Conservation (phyloP, 345 rosid genomes). For the Barbarea vulgaris region DNA sequence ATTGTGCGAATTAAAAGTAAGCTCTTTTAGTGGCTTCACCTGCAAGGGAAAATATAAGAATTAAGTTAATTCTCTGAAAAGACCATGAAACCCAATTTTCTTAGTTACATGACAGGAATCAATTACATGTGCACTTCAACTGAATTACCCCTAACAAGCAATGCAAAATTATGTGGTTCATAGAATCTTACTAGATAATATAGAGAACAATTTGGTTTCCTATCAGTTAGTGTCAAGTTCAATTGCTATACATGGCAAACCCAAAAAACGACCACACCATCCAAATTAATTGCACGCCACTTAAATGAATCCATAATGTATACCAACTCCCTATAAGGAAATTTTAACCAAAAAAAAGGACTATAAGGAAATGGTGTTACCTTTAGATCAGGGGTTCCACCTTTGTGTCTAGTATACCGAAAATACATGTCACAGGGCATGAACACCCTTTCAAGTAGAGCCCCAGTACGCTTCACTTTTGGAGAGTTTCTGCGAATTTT, state of each 20-base stretch:
- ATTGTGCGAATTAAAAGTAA: constrained; percentile 76
- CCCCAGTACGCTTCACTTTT: constrained; percentile 96
- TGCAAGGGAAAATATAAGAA: constrained; percentile 41
- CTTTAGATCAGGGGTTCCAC: constrained; percentile 95
- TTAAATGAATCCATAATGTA: not conserved
- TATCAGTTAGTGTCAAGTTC: not conserved
- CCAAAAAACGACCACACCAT: not conserved
- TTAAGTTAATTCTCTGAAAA: constrained; percentile 15
- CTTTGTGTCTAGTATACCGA: constrained; percentile 94
- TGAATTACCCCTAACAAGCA: not conserved
- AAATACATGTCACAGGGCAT: constrained; percentile 99
- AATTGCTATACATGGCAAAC: not conserved
- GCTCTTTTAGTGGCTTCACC: constrained; percentile 98
- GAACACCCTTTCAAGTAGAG: constrained; percentile 96
- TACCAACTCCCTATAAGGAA: not conserved
- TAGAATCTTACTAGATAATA: constrained; percentile 1
- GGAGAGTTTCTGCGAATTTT: constrained; percentile 86
- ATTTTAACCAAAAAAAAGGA: not conserved
- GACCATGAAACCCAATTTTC: not conserved
- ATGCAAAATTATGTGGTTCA: not conserved
- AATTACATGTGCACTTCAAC: not conserved
- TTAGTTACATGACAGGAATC: not conserved
- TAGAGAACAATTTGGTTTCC: not conserved
- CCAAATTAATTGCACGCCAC: not conserved
- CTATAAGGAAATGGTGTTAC: constrained; percentile 45